A percentile compares a stretch with the other conserved stretches of the same genome.
phyloP scores from a whole-genome alignment of 169 alveolate species.

The Prorocentrum cordatum region DNA sequence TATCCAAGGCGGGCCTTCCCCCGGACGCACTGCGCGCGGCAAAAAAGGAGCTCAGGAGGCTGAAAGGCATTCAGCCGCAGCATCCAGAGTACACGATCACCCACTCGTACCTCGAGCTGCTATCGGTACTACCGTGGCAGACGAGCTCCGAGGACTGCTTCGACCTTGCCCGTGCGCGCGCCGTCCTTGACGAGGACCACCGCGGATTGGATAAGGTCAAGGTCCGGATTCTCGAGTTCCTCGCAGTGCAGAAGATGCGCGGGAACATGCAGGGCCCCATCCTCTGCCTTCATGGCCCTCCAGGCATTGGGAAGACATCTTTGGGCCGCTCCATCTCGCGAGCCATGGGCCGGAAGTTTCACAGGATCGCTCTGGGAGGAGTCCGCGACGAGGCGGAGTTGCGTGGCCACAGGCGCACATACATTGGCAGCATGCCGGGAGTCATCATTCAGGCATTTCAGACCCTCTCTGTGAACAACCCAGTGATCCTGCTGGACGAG shows the following conservation, averaged over 20 bases:
- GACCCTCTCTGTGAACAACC: slow-evolving; percentile 49
- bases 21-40: too few relatives aligned
- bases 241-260: slow-evolving; percentile 59
- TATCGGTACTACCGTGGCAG: slow-evolving; percentile 29
- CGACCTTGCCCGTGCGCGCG: slow-evolving; percentile 27
- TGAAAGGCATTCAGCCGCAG: slow-evolving; percentile 60
- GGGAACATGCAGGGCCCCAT: slow-evolving; percentile 45
- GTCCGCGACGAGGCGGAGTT: slow-evolving; percentile 50
- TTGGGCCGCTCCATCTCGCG: slow-evolving; percentile 34
- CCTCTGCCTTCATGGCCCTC: slow-evolving; percentile 34
- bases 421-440: slow-evolving; percentile 53
- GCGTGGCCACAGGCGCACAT: slow-evolving; percentile 45
- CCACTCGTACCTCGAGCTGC: not conserved
- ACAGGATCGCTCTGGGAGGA: slow-evolving; percentile 54
- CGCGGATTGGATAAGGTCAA: slow-evolving; percentile 50
- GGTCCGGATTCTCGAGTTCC: slow-evolving; percentile 29
- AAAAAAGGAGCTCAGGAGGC: too few relatives aligned
- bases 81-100: slow-evolving; percentile 56
- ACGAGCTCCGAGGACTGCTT: slow-evolving; percentile 9
- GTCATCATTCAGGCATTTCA: slow-evolving; percentile 57
- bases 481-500: slow-evolving; percentile 46
- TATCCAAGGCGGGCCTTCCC: too few relatives aligned
- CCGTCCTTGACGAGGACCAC: slow-evolving; percentile 29
- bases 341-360: slow-evolving; percentile 59
- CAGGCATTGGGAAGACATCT: slow-evolving; percentile 30